A percentile compares a stretch with the other conserved stretches of the same genome.
Evolutionary conservation across 1,139 yeast genomes (phyloP).

Genomic region (Barnettozyma hawaiiensis): DNA sequence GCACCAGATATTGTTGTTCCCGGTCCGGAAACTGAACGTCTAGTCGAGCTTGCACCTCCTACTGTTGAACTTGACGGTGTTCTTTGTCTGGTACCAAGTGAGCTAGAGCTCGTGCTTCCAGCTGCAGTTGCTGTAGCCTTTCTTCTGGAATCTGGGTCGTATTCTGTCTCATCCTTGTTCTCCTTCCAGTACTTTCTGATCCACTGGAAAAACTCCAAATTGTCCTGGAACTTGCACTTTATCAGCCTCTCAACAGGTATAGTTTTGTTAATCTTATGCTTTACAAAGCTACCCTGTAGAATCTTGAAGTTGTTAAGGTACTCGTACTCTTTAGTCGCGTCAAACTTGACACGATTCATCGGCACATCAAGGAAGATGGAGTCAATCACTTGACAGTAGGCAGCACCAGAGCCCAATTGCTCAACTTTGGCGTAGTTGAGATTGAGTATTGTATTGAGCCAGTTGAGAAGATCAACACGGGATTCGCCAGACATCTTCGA

Average conservation of each 20-base stretch:
- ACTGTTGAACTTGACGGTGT: slow-evolving; percentile 3
- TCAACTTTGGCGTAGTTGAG: slow-evolving; percentile 74
- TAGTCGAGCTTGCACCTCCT: slow-evolving; percentile 2
- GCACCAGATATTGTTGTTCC: too few relatives aligned
- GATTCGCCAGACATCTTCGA: slow-evolving; percentile 19
- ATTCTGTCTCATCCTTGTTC: slow-evolving; percentile 58
- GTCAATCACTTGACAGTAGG: slow-evolving; percentile 88
- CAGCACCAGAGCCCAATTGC: slow-evolving; percentile 94
- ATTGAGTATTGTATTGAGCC: slow-evolving; percentile 73
- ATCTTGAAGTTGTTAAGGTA: slow-evolving; percentile 77
- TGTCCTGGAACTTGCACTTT: slow-evolving; percentile 89
- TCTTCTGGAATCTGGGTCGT: slow-evolving; percentile 62
- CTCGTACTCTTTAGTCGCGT: slow-evolving; percentile 70
- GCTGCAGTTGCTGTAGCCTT: slow-evolving; percentile 29
- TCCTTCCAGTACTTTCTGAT: slow-evolving; percentile 78
- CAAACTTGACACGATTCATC: slow-evolving; percentile 67
- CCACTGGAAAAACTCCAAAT: slow-evolving; percentile 93
- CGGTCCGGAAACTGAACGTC: slow-evolving; percentile 7
- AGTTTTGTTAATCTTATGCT: slow-evolving; percentile 64
- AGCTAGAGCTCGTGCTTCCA: not conserved
- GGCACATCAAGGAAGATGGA: slow-evolving; percentile 79
- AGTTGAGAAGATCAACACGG: slow-evolving; percentile 73
- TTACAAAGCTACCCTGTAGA: slow-evolving; percentile 69
- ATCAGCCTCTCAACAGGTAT: slow-evolving; percentile 78
- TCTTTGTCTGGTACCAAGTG: slow-evolving; percentile 3